A percentile compares a stretch with the other conserved stretches of the same genome.
Evolutionary conservation across 129 eudicot genomes (phyloP).

Genomic region (Daucus carota): DH1_v3.0 NC_030387.2:1640501-1641000

Average conservation of each 20-base stretch:
- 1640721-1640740: neutral
- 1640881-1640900: neutral
- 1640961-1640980: no score
- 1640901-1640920: neutral
- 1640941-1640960: no score
- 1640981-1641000: no score
- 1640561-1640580: no score
- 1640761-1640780: neutral
- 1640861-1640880: neutral
- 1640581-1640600: neutral
- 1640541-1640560: no score
- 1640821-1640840: neutral
- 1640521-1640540: neutral
- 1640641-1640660: neutral
- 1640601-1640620: neutral
- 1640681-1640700: neutral
- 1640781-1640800: neutral
- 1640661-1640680: no score
- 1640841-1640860: neutral
- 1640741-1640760: neutral
- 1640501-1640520: neutral
- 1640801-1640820: neutral
- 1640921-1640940: no score
- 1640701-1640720: neutral
- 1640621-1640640: neutral